Conservation (phyloP, 176 grass and related monocot genomes). For the Paspalum vaginatum region DNA sequence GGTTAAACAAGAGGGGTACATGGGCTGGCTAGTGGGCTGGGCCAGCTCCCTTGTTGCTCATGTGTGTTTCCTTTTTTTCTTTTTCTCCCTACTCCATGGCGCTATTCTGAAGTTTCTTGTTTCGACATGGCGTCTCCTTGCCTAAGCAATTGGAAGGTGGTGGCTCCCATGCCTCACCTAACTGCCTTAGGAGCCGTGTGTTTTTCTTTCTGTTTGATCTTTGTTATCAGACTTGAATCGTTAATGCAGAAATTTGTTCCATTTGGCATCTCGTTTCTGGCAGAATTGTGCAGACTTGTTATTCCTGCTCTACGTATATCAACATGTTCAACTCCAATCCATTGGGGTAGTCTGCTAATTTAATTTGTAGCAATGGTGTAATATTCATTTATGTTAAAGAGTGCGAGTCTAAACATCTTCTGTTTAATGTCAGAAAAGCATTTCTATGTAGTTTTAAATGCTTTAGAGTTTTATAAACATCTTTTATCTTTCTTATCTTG, state of each 20-base stretch:
- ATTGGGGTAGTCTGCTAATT: not conserved
- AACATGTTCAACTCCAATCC: not conserved
- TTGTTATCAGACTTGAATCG: not conserved
- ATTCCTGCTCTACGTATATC: constrained; percentile 16
- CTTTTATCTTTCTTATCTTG: constrained; percentile 23
- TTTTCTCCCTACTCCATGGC: no score
- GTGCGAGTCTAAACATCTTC: not conserved
- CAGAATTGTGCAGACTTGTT: constrained; percentile 2
- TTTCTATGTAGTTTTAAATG: constrained; percentile 6
- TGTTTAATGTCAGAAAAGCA: not conserved
- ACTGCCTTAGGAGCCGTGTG: no score
- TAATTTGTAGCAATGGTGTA: not conserved
- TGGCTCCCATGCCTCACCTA: no score
- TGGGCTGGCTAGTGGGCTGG: no score
- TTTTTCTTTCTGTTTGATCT: no score
- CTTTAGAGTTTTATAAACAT: not conserved
- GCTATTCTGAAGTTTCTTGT: no score
- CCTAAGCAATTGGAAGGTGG: no score
- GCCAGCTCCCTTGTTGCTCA: no score
- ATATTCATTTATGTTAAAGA: not conserved
- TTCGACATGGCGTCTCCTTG: no score
- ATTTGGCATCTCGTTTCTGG: constrained; percentile 10
- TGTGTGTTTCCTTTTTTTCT: no score
- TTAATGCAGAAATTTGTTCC: not conserved
- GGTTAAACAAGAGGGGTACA: no score